These are phyloP conservation scores for Aquilaria malaccensis DNA, from an alignment of 345 rosid genomes.

Conservation along the genomic window DNA sequence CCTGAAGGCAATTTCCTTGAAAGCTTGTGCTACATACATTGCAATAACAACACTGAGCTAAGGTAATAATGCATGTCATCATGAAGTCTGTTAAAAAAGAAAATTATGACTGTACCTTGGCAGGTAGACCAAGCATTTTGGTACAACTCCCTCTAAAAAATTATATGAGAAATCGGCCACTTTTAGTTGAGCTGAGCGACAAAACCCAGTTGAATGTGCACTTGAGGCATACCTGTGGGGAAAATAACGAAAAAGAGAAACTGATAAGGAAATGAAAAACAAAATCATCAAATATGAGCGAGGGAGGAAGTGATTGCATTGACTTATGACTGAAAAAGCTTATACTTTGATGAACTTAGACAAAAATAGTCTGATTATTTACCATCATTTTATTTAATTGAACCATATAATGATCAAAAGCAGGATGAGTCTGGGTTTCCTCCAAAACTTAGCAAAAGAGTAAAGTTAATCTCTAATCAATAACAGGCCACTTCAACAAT, in stretches of 20 bases:
- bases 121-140: conserved; percentile 72
- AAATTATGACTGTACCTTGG: conserved; percentile 44
- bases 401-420: too few relatives aligned
- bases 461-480: too few relatives aligned
- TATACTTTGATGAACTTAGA: too few relatives aligned
- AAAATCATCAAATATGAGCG: too few relatives aligned
- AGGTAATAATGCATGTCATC: conserved; percentile 8
- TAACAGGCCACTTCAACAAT: too few relatives aligned
- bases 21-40: conserved; percentile 58
- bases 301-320: too few relatives aligned
- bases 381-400: too few relatives aligned
- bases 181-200: conserved; percentile 63
- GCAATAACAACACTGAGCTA: not conserved
- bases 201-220: conserved; percentile 55
- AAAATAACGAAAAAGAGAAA: not conserved
- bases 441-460: too few relatives aligned
- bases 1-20: conserved; percentile 82
- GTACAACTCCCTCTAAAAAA: conserved; percentile 78
- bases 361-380: too few relatives aligned
- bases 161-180: conserved; percentile 83
- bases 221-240: conserved; percentile 55
- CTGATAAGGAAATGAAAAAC: too few relatives aligned
- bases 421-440: too few relatives aligned
- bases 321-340: too few relatives aligned
- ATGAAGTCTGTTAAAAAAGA: not conserved